These are phyloP conservation scores for Dichotomocladium elegans DNA, from an alignment of 371 early-diverging fungal genomes.

Conservation along the genomic window DNA sequence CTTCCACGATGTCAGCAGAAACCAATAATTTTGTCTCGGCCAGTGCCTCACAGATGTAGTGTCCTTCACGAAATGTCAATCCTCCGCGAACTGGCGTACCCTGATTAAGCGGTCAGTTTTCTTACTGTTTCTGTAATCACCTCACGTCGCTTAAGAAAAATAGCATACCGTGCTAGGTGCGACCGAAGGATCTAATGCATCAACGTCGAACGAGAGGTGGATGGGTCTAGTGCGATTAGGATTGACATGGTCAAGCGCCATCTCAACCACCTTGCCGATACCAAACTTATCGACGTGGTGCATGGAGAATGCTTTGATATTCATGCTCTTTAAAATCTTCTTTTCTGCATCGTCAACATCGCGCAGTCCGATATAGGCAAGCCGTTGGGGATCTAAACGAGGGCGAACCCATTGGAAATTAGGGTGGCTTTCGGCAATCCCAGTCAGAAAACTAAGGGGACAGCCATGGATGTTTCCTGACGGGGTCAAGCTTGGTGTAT, in stretches of 20 bases:
- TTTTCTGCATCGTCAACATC: slow-evolving; percentile 91
- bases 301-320: slow-evolving; percentile 94
- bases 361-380: slow-evolving; percentile 95
- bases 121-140: no score
- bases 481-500: slow-evolving; percentile 85
- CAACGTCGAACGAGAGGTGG: slow-evolving; percentile 93
- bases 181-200: slow-evolving; percentile 92
- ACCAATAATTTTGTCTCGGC: slow-evolving; percentile 88
- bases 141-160: no score
- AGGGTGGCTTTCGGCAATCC: slow-evolving; percentile 68
- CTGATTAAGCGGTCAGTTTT: no score
- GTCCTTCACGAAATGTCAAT: slow-evolving; percentile 86
- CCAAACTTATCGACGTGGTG: slow-evolving; percentile 95
- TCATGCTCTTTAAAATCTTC: slow-evolving; percentile 68
- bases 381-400: slow-evolving; percentile 66
- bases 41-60: slow-evolving; percentile 88
- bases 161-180: slow-evolving; percentile 85
- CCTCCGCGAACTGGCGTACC: slow-evolving; percentile 97
- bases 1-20: slow-evolving; percentile 90
- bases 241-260: slow-evolving; percentile 90
- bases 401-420: slow-evolving; percentile 86
- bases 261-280: slow-evolving; percentile 91
- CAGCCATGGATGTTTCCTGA: slow-evolving; percentile 97
- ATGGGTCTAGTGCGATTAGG: slow-evolving; percentile 79
- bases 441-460: slow-evolving; percentile 89